Evolutionary conservation across 116 monocot species (phyloP).

Genomic region (Posidonia oceanica): DNA sequence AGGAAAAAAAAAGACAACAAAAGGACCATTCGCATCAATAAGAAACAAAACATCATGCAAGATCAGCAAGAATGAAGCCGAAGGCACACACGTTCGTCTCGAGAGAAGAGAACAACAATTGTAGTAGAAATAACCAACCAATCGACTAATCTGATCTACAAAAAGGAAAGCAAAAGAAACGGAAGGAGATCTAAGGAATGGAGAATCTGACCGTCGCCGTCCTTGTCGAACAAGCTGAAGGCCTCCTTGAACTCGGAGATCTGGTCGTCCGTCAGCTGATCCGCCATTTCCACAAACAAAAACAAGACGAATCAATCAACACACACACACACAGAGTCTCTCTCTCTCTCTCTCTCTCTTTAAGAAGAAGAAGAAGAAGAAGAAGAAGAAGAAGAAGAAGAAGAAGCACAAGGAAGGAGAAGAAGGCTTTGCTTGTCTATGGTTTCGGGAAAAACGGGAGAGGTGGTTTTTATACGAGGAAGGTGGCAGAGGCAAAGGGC

Average conservation of each 20-base stretch:
- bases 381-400: no score
- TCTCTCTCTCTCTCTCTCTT: no score
- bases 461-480: background rate
- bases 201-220: conserved; percentile 34
- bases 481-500: background rate
- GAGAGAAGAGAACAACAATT: no score
- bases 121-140: no score
- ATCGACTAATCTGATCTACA: no score
- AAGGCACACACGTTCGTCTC: no score
- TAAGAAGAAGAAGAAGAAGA: no score
- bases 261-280: conserved; percentile 56
- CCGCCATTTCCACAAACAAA: conserved; percentile 18
- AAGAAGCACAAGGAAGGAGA: background rate
- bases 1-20: no score
- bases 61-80: no score
- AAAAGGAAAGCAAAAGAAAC: background rate
- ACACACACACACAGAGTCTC: no score
- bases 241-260: conserved; percentile 65
- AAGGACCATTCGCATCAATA: no score
- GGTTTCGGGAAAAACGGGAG: background rate
- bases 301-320: background rate
- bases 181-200: background rate
- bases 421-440: background rate
- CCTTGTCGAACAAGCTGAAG: conserved; percentile 63
- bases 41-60: no score